Evolutionary conservation across 805 yeast species (phyloP), one percentile per base, ranked within the genome.

Genomic region (Jamesozyma piceae): DNA sequence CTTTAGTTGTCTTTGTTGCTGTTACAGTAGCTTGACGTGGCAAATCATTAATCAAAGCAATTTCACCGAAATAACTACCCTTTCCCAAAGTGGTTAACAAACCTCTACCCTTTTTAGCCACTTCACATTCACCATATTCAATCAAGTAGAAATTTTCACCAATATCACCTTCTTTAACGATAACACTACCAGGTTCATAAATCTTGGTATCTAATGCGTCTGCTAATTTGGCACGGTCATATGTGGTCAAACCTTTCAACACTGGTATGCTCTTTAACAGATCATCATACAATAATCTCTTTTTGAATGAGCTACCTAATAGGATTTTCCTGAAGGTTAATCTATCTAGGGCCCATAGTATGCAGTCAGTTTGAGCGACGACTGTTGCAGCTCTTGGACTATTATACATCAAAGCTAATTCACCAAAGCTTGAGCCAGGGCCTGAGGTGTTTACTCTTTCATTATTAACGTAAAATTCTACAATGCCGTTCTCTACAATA

Each of bases 341-440:
- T 58, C 98, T 78, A 66, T 92, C 98, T 52, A 92, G 73, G 2
- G 95, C 92, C 96, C 96, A 90, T 40, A 90, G 71, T 27, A 77
- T 77, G 54, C 82, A 73, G 47, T 82, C 86, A 6, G 83, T 72
- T 20, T 70, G 63, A 9, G 95, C 89, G 22, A 73, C 55, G 1
- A 85, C 97, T 1, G 97, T 87, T 9, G 97, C 97, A 6, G 97
- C 97, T 66, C 98, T 80, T 48, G 97, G 97, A 17, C 96, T 80
- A 63, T 92, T 90, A 69, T 92, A 90, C 95, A 92, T 88, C 54
- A 92, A 73, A 3, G 98, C 98, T 57, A 92, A 74, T 65, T 92
- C 98, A 59, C 98, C 98, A 65, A 92, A 92, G 36, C 90, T 80
- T 4, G 95, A 77, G 5, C 97, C 97, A 32, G 86, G 78, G 9